These are phyloP conservation scores for Naumovozyma baii DNA, from an alignment of 805 yeast species.

Conservation along the genomic window DNA sequence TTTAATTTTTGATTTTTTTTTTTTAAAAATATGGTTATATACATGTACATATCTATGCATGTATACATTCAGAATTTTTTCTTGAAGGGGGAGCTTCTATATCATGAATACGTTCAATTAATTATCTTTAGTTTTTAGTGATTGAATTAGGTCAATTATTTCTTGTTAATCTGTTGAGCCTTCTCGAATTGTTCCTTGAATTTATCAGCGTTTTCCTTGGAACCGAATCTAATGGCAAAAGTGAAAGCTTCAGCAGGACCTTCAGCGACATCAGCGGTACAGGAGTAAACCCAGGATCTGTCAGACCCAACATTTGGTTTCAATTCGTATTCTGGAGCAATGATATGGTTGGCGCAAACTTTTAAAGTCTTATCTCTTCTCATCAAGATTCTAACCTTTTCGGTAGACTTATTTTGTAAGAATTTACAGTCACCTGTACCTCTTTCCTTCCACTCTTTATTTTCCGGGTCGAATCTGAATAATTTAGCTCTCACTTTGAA, in stretches of 20 bases:
- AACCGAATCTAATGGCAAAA: slow-evolving; percentile 90
- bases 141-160: slow-evolving; percentile 7
- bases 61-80: neutral
- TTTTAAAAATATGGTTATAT: neutral
- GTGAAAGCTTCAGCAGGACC: slow-evolving; percentile 95
- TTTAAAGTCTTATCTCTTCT: slow-evolving; percentile 98
- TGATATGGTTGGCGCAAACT: slow-evolving; percentile 94
- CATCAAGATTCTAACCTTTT: slow-evolving; percentile 87
- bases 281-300: slow-evolving; percentile 96
- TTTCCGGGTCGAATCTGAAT: slow-evolving; percentile 76
- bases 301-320: slow-evolving; percentile 94
- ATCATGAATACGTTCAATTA: too few species aligned
- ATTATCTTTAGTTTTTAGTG: too few species aligned
- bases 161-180: slow-evolving; percentile 65
- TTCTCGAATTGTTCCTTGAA: slow-evolving; percentile 87
- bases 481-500: slow-evolving; percentile 90
- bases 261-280: slow-evolving; percentile 89
- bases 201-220: slow-evolving; percentile 85
- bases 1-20: neutral
- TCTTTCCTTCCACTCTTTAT: slow-evolving; percentile 97
- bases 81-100: too few species aligned
- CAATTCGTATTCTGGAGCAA: slow-evolving; percentile 70
- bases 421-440: slow-evolving; percentile 98
- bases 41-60: neutral
- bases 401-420: slow-evolving; percentile 74